phyloP scores from a whole-genome alignment of 23 red algal species.

The Cyanidiococcus yangmingshanensis region DNA sequence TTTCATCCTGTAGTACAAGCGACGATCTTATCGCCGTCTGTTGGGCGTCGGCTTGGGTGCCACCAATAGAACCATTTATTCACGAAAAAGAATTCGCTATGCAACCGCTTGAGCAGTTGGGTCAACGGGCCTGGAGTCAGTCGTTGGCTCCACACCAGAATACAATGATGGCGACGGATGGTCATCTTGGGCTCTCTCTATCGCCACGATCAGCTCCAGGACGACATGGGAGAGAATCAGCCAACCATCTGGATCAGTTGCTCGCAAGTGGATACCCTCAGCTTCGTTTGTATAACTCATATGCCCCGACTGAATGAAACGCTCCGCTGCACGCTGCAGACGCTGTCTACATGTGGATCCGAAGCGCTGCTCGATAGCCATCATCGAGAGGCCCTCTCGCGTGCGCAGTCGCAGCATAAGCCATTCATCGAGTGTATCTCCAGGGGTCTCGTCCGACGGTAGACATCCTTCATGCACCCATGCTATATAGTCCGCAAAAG shows the following conservation, averaged over 20 bases:
- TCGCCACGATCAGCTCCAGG: constrained; percentile 2
- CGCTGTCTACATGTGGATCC: not conserved
- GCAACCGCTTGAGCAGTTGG: too few relatives aligned
- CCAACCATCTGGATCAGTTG: constrained; percentile 3
- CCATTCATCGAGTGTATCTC: constrained; percentile 1
- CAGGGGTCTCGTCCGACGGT: not conserved
- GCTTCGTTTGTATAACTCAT: not conserved
- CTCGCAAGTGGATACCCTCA: not conserved
- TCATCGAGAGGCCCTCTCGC: not conserved
- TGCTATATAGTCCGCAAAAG: constrained; percentile 27
- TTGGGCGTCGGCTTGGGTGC: too few relatives aligned
- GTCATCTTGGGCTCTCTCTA: not conserved
- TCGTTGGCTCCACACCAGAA: too few relatives aligned
- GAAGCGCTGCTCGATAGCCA: not conserved
- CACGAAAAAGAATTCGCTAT: too few relatives aligned
- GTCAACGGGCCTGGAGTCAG: too few relatives aligned
- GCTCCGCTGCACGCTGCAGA: not conserved
- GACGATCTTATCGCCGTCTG: too few relatives aligned
- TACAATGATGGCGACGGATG: not conserved
- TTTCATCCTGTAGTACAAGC: too few relatives aligned
- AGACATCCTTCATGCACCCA: constrained; percentile 26
- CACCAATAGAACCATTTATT: too few relatives aligned
- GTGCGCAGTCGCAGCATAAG: constrained; percentile 16
- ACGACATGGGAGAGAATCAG: not conserved
- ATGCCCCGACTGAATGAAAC: not conserved